These are phyloP conservation scores for Arbutus unedo DNA, from an alignment of 148 eudicot genomes.

Conservation along the genomic window DNA sequence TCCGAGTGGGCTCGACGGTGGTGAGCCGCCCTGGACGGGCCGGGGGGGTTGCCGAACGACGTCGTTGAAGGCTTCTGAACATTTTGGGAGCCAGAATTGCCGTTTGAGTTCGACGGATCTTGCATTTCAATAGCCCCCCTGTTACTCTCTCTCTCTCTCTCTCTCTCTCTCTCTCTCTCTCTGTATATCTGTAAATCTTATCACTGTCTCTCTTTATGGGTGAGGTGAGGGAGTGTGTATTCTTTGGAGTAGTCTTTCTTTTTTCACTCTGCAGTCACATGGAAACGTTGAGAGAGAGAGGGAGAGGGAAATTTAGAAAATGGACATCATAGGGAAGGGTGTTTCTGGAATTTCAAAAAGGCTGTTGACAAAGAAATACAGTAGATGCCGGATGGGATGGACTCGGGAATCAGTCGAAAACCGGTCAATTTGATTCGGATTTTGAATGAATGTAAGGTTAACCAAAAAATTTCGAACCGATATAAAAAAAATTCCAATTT, in stretches of 20 bases:
- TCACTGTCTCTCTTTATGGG: not conserved
- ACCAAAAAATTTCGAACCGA: too few species aligned
- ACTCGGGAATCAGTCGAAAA: not conserved
- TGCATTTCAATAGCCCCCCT: conserved; percentile 15
- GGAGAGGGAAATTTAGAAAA: not conserved
- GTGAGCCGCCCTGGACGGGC: conserved; percentile 27
- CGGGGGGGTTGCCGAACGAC: conserved; percentile 6
- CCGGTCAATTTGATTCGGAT: not conserved
- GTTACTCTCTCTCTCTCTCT: not conserved
- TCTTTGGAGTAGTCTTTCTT: not conserved
- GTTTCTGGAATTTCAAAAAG: not conserved
- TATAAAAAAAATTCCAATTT: too few species aligned
- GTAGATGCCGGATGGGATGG: not conserved
- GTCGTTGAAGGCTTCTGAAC: conserved; percentile 9
- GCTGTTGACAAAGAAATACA: not conserved
- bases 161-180: not conserved
- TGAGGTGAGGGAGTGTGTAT: not conserved
- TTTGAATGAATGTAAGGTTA: too few species aligned
- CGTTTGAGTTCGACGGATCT: conserved; percentile 24
- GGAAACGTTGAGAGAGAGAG: conserved; percentile 5
- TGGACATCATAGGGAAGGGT: not conserved
- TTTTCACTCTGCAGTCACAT: conserved; percentile 13
- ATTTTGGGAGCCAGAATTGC: not conserved
- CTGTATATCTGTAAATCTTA: not conserved
- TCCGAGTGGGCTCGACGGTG: conserved; percentile 65